phyloP scores from a whole-genome alignment of 805 yeast species.

The Wickerhamomyces silvicola region DNA sequence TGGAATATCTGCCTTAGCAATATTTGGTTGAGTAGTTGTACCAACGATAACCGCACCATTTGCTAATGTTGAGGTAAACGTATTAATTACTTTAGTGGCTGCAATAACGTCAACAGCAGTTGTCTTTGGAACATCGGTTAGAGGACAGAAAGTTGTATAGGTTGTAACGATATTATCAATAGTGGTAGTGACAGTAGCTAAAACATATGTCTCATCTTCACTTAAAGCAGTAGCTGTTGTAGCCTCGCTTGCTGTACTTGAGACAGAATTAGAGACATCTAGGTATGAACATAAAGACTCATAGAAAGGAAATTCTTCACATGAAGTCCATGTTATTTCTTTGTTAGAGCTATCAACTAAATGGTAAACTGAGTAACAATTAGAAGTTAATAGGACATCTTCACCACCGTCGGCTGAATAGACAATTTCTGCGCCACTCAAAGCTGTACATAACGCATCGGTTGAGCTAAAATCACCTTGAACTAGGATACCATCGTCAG shows the following conservation, averaged over 20 bases:
- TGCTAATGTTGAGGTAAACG: no score
- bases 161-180: slow-evolving; percentile 5
- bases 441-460: slow-evolving; percentile 8
- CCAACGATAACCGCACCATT: no score
- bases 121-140: slow-evolving; percentile 6
- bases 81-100: no score
- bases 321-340: slow-evolving; percentile 16
- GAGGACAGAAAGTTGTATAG: slow-evolving; percentile 6
- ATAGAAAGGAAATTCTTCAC: slow-evolving; percentile 22
- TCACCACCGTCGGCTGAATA: slow-evolving; percentile 11
- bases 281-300: slow-evolving; percentile 9
- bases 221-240: slow-evolving; percentile 6
- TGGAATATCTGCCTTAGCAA: no score
- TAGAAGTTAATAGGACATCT: slow-evolving; percentile 15
- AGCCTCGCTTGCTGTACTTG: slow-evolving; percentile 2
- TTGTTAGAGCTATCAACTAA: slow-evolving; percentile 10
- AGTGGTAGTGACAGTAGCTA: slow-evolving; percentile 9
- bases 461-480: slow-evolving; percentile 9
- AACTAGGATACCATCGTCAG: slow-evolving; percentile 12
- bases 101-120: slow-evolving; percentile 1
- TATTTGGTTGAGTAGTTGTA: no score
- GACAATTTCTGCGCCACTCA: slow-evolving; percentile 17
- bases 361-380: slow-evolving; percentile 19
- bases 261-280: neutral
- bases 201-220: slow-evolving; percentile 8